A percentile compares a stretch with the other conserved stretches of the same genome.
phyloP scores from a whole-genome alignment of 2,329 filamentous ascomycete species.

The Coniochaeta sp. region DNA sequence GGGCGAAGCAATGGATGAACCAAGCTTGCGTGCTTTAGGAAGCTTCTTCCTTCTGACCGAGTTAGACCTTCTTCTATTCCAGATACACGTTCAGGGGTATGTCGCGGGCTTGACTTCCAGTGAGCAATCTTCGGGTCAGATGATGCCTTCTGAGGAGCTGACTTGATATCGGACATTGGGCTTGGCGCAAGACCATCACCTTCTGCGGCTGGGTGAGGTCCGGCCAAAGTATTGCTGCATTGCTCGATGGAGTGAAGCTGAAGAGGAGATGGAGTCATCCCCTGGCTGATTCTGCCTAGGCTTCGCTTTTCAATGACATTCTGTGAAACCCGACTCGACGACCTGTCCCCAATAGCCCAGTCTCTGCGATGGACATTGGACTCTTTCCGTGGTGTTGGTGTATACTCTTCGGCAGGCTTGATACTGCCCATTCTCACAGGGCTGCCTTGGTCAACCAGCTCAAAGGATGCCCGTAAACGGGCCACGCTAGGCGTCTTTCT shows the following conservation, averaged over 20 bases:
- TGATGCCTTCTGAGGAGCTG: background rate
- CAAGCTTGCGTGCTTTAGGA: conserved; percentile 2
- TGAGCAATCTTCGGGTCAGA: background rate
- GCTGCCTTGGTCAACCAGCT: conserved; percentile 7
- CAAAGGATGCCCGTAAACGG: conserved; percentile 25
- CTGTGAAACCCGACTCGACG: background rate
- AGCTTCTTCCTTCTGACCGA: background rate
- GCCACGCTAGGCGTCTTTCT: conserved; percentile 18
- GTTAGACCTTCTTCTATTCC: background rate
- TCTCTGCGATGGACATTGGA: background rate
- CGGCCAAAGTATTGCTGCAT: background rate
- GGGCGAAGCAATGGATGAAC: conserved; percentile 8
- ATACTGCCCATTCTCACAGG: background rate
- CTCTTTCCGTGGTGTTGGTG: background rate
- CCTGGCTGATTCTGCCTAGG: background rate
- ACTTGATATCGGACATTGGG: background rate
- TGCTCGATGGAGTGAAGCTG: background rate
- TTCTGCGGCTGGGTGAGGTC: background rate
- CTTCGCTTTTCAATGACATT: background rate
- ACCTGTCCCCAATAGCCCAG: background rate
- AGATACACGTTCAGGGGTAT: background rate
- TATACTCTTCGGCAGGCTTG: background rate
- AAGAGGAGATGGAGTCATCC: background rate
- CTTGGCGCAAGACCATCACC: background rate
- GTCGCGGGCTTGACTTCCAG: background rate